Evolutionary conservation across 495 filamentous ascomycete genomes (phyloP).

Genomic region (Neurospora cerealis): DNA sequence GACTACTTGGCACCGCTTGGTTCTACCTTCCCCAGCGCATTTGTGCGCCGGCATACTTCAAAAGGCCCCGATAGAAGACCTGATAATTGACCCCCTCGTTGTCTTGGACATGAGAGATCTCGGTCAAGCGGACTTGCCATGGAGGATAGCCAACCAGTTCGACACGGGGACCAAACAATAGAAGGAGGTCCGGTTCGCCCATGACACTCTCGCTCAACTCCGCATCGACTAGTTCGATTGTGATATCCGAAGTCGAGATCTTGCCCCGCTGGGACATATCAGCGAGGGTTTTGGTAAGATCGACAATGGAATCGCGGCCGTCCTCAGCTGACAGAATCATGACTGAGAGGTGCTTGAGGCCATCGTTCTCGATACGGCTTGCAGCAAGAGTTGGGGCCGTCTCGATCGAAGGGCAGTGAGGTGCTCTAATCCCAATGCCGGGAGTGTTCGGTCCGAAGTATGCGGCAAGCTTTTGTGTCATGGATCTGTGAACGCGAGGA

Average conservation of each 20-base stretch:
- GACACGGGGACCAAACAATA: conserved; percentile 74
- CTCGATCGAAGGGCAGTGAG: conserved; percentile 54
- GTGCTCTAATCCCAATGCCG: conserved; percentile 61
- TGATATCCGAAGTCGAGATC: conserved; percentile 68
- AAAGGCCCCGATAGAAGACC: conserved; percentile 74
- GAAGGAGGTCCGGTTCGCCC: conserved; percentile 77
- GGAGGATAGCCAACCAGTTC: conserved; percentile 87
- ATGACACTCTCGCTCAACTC: conserved; percentile 64
- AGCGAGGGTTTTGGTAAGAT: conserved; percentile 86
- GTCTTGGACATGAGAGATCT: conserved; percentile 74
- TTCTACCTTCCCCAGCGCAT: conserved; percentile 76
- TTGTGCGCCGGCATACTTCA: conserved; percentile 75
- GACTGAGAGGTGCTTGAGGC: conserved; percentile 50
- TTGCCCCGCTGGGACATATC: conserved; percentile 91
- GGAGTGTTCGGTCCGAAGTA: conserved; percentile 72
- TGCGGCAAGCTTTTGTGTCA: conserved; percentile 61
- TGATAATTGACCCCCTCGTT: conserved; percentile 82
- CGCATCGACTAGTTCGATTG: conserved; percentile 75
- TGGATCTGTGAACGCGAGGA: conserved; percentile 59
- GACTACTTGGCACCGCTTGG: background rate
- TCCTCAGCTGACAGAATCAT: conserved; percentile 83
- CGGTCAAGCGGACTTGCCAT: conserved; percentile 89
- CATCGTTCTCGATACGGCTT: conserved; percentile 9
- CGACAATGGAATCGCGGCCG: conserved; percentile 84
- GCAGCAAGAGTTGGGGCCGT: conserved; percentile 21